Percentiles rank a stretch among this genome's conserved stretches.
These are phyloP conservation scores for Globisporangium apiculatum DNA, from an alignment of 352 stramenopile genomes.

Conservation along the genomic window DNA sequence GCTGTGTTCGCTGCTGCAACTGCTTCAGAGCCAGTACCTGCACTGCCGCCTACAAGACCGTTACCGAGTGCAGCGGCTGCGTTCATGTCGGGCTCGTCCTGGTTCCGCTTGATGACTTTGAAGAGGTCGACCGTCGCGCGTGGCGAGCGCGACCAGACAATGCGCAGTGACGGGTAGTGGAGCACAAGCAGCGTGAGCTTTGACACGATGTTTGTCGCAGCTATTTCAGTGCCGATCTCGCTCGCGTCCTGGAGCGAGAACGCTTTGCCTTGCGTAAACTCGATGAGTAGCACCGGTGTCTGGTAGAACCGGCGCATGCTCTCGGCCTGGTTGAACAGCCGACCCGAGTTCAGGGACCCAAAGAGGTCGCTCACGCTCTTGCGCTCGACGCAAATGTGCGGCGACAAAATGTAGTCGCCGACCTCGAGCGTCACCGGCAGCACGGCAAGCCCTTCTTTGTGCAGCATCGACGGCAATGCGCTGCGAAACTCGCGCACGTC, in stretches of 20 bases:
- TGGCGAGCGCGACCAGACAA: slow-evolving; percentile 93
- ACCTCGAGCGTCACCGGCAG: slow-evolving; percentile 94
- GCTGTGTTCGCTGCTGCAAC: not conserved
- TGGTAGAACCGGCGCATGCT: slow-evolving; percentile 82
- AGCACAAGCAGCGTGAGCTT: slow-evolving; percentile 94
- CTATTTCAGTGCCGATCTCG: slow-evolving; percentile 92
- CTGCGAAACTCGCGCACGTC: slow-evolving; percentile 97
- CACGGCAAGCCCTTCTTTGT: slow-evolving; percentile 90
- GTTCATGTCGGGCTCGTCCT: slow-evolving; percentile 82
- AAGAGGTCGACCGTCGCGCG: slow-evolving; percentile 88
- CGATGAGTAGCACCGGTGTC: slow-evolving; percentile 94
- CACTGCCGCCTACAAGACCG: slow-evolving; percentile 8
- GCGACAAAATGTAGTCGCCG: slow-evolving; percentile 97
- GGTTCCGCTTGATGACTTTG: slow-evolving; percentile 73
- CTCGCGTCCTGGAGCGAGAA: slow-evolving; percentile 85
- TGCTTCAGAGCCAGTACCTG: slow-evolving; percentile 14
- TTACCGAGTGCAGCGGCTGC: slow-evolving; percentile 58
- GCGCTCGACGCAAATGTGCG: slow-evolving; percentile 95
- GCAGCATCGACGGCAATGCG: slow-evolving; percentile 94
- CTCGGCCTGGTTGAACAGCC: slow-evolving; percentile 94
- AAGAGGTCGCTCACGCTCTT: slow-evolving; percentile 97
- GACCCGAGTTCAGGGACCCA: slow-evolving; percentile 92
- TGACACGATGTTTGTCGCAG: slow-evolving; percentile 88
- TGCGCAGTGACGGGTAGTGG: slow-evolving; percentile 91
- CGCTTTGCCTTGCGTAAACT: slow-evolving; percentile 87